phyloP scores from a whole-genome alignment of 2,329 filamentous ascomycete genomes.

The Phialophora tarda region DNA sequence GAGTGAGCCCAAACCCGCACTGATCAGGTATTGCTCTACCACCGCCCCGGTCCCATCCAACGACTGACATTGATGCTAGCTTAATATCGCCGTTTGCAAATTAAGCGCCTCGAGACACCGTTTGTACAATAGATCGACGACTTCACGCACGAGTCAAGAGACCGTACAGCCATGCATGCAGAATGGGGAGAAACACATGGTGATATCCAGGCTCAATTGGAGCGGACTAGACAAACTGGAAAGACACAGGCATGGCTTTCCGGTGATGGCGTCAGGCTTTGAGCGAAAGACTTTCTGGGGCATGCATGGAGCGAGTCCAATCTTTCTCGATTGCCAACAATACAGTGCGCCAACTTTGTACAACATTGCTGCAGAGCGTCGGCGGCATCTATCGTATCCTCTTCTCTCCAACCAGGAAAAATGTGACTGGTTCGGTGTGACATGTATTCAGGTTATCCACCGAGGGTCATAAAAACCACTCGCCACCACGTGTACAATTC shows the following conservation, averaged over 20 bases:
- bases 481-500: not conserved
- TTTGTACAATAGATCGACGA: slow-evolving; percentile 29
- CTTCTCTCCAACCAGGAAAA: not conserved
- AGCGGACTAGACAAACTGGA: not conserved
- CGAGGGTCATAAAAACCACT: not conserved
- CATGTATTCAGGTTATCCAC: not conserved
- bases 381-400: not conserved
- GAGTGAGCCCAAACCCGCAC: slow-evolving; percentile 85
- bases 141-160: not conserved
- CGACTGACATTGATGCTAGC: slow-evolving; percentile 25
- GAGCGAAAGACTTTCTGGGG: not conserved
- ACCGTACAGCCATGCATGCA: not conserved
- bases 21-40: slow-evolving; percentile 64
- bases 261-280: not conserved
- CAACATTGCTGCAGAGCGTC: not conserved
- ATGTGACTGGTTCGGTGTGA: not conserved
- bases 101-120: slow-evolving; percentile 19
- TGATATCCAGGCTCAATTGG: not conserved
- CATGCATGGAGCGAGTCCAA: not conserved
- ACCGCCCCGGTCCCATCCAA: not conserved
- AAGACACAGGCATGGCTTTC: not conserved
- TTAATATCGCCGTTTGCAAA: slow-evolving; percentile 40
- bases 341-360: not conserved
- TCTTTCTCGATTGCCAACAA: not conserved
- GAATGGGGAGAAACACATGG: not conserved